Evolutionary conservation across 768 basidiomycete genomes (phyloP).

Genomic region (Phlegmacium glaucopus): DNA sequence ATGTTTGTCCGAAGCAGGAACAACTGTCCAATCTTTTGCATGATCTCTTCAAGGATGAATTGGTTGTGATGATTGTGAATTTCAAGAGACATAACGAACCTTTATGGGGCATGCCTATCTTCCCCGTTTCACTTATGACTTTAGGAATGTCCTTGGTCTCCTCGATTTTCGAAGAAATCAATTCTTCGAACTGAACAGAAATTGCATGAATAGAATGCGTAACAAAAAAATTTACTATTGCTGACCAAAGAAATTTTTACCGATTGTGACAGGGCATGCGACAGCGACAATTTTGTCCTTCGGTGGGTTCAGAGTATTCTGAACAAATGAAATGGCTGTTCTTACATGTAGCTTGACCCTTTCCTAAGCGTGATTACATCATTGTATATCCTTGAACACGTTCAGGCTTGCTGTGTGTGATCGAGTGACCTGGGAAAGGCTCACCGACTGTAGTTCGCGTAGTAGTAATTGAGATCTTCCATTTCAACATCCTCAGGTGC

Average conservation of each 20-base stretch:
- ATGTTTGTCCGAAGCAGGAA: constrained; percentile 94
- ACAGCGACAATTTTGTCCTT: constrained; percentile 95
- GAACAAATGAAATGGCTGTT: constrained; percentile 14
- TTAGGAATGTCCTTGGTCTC: constrained; percentile 97
- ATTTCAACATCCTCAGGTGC: constrained; percentile 89
- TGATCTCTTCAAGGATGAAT: constrained; percentile 62
- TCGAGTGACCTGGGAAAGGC: constrained; percentile 13
- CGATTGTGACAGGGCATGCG: constrained; percentile 93
- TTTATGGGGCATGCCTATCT: constrained; percentile 88
- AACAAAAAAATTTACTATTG: constrained; percentile 4
- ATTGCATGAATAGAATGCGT: neutral
- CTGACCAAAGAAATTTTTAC: constrained; percentile 91
- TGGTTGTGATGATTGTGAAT: constrained; percentile 7
- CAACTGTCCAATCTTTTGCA: constrained; percentile 95
- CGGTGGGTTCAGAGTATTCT: constrained; percentile 6
- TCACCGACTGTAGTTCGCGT: constrained; percentile 93
- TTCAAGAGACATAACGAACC: constrained; percentile 35
- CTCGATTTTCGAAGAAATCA: constrained; percentile 91
- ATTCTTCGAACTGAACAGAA: constrained; percentile 72
- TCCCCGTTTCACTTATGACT: constrained; percentile 89
- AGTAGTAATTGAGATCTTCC: constrained; percentile 97
- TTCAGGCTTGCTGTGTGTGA: constrained; percentile 2
- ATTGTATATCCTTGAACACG: constrained; percentile 75
- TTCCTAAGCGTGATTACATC: constrained; percentile 94
- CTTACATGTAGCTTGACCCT: constrained; percentile 94